Conservation (phyloP, 140 eudicot species). For the Bidens hawaiensis region DNA sequence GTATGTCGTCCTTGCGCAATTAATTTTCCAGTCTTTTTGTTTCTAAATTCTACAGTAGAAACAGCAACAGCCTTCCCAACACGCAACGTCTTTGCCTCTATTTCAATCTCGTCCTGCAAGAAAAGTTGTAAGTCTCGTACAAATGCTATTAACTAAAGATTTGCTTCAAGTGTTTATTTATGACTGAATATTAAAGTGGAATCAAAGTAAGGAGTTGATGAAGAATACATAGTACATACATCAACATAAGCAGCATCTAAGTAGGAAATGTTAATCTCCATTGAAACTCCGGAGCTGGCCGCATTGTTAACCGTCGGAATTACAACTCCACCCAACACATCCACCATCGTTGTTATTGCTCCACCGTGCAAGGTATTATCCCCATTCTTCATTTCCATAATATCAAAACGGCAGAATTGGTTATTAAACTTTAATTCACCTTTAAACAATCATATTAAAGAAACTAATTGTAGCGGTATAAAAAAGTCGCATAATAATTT, state of each 20-base stretch:
- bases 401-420: not conserved
- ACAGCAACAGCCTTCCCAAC: constrained; percentile 85
- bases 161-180: not conserved
- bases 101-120: constrained; percentile 80
- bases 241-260: constrained; percentile 68
- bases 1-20: constrained; percentile 96
- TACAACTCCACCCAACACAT: constrained; percentile 65
- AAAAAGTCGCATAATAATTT: too few species aligned
- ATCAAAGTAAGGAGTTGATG: too few species aligned
- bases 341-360: constrained; percentile 79
- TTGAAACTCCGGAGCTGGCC: constrained; percentile 59
- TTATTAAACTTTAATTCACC: not conserved
- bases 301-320: constrained; percentile 35
- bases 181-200: too few species aligned
- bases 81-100: constrained; percentile 69
- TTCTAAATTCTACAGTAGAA: constrained; percentile 73
- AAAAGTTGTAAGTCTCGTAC: not conserved
- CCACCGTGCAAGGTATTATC: constrained; percentile 85
- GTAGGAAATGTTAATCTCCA: constrained; percentile 86
- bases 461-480: too few species aligned
- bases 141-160: not conserved
- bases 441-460: too few species aligned
- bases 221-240: constrained; percentile 48
- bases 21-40: constrained; percentile 69
- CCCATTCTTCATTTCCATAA: constrained; percentile 38